Evolutionary conservation across 148 eudicot species (phyloP), one percentile per base, ranked within the genome.

Genomic region (Cornus suecica): DNA sequence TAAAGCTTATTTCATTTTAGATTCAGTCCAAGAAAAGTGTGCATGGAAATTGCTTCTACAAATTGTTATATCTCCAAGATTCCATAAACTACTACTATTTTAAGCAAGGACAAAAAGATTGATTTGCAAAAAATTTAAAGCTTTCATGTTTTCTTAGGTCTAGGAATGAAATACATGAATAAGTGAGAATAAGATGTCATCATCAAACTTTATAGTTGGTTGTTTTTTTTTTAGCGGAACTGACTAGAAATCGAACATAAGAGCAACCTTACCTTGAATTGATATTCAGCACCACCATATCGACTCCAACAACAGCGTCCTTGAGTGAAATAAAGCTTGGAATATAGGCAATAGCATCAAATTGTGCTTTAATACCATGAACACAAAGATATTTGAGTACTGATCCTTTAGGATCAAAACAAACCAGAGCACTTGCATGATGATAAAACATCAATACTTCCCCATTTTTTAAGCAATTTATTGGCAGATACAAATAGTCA

Each of bases 251-350:
- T 51, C 13, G 10, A 2, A 16, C 5, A 51, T 2, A 51, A 51
- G 20, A 2, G 2, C 14, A 51, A 0, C 2, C 13, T 11, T 77
- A 70, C 80, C 77, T 66, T 65, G 34, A 31, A n/a, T 31, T 68
- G 30, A 56, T 14, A 45, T 78, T 52, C 10, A 67, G 67, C 68
- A 54, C 73, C 16, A 7, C 65, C 61, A 73, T 32, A 25, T 79
- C 26, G 29, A 65, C 78, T 18, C 72, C 75, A 9, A 0, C 1
- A 42, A 75, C 23, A 16, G 71, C 71, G 26, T 80, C 82, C 82
- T 70, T 74, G 14, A 80, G 78, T 6, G 78, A 67, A 31, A 75
- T 52, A 30, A 80, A 64, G 75, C 75, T 62, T 23, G 82, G 82
- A 48, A 60, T 70, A 65, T 69, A 32, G 29, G 20, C 65, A 54